Conservation (phyloP, 495 filamentous ascomycete species). For the Daldinia grandis region DNA sequence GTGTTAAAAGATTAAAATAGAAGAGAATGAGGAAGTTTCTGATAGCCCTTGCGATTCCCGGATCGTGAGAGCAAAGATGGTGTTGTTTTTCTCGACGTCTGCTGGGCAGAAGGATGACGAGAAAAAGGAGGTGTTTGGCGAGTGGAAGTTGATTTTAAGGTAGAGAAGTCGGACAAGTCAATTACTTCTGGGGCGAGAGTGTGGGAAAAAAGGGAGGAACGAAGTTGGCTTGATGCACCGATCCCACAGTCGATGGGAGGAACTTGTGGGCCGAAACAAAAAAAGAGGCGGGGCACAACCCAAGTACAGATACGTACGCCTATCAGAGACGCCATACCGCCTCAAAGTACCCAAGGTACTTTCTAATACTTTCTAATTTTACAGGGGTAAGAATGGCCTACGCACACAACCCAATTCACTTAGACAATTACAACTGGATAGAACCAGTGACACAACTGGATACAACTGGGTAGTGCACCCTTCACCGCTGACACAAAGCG, state of each 20-base stretch:
- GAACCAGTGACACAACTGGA: neutral
- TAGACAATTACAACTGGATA: slow-evolving; percentile 4
- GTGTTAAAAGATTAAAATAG: slow-evolving; percentile 47
- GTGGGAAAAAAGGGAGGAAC: slow-evolving; percentile 46
- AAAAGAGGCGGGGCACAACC: slow-evolving; percentile 43
- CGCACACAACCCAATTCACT: slow-evolving; percentile 32
- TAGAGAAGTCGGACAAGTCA: slow-evolving; percentile 47
- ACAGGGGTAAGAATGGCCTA: slow-evolving; percentile 30
- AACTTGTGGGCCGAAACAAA: slow-evolving; percentile 49
- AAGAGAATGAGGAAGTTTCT: slow-evolving; percentile 45
- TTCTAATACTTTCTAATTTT: slow-evolving; percentile 12
- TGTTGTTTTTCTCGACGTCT: slow-evolving; percentile 42
- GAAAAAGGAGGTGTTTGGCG: slow-evolving; percentile 54
- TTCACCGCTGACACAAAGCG: slow-evolving; percentile 32
- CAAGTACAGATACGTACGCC: slow-evolving; percentile 33
- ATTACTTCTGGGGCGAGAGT: slow-evolving; percentile 41
- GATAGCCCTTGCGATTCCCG: slow-evolving; percentile 55
- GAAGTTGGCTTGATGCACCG: slow-evolving; percentile 44
- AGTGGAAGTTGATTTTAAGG: slow-evolving; percentile 62
- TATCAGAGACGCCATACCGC: slow-evolving; percentile 19
- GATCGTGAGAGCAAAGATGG: slow-evolving; percentile 53
- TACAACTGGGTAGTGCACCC: slow-evolving; percentile 4
- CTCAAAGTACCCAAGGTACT: slow-evolving; percentile 20
- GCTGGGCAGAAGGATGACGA: slow-evolving; percentile 49
- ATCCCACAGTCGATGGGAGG: slow-evolving; percentile 42